Conservation (phyloP, 768 basidiomycete species). For the Paxillus involutus region DNA sequence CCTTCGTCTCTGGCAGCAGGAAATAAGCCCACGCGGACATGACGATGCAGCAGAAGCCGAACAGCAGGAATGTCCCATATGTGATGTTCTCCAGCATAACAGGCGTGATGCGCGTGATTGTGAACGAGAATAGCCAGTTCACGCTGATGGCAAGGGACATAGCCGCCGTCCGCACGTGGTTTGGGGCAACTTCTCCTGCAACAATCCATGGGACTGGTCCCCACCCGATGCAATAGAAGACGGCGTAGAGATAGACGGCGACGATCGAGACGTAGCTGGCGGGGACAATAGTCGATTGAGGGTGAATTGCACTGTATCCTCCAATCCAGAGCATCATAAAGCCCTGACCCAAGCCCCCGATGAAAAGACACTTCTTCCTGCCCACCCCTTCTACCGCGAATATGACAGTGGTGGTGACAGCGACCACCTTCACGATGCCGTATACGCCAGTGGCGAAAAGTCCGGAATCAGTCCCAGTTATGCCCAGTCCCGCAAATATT, state of each 20-base stretch:
- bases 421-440: slow-evolving; percentile 40
- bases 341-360: slow-evolving; percentile 50
- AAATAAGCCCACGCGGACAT: slow-evolving; percentile 37
- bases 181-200: slow-evolving; percentile 37
- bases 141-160: slow-evolving; percentile 32
- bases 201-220: slow-evolving; percentile 33
- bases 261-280: slow-evolving; percentile 39
- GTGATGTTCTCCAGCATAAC: slow-evolving; percentile 33
- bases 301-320: slow-evolving; percentile 34
- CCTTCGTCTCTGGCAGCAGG: slow-evolving; percentile 41
- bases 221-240: slow-evolving; percentile 36
- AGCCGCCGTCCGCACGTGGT: slow-evolving; percentile 36
- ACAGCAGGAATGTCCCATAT: slow-evolving; percentile 34
- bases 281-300: slow-evolving; percentile 24
- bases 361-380: slow-evolving; percentile 47
- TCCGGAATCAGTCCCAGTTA: slow-evolving; percentile 40
- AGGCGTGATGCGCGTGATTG: slow-evolving; percentile 37
- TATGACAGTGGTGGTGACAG: slow-evolving; percentile 38
- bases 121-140: slow-evolving; percentile 39
- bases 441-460: slow-evolving; percentile 52
- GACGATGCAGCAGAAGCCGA: slow-evolving; percentile 31
- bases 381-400: slow-evolving; percentile 51
- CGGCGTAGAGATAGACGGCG: slow-evolving; percentile 38
- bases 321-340: slow-evolving; percentile 39
- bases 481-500: slow-evolving; percentile 50